These are phyloP conservation scores for Letharia lupina DNA, from an alignment of 495 filamentous ascomycete species.

Conservation along the genomic window DNA sequence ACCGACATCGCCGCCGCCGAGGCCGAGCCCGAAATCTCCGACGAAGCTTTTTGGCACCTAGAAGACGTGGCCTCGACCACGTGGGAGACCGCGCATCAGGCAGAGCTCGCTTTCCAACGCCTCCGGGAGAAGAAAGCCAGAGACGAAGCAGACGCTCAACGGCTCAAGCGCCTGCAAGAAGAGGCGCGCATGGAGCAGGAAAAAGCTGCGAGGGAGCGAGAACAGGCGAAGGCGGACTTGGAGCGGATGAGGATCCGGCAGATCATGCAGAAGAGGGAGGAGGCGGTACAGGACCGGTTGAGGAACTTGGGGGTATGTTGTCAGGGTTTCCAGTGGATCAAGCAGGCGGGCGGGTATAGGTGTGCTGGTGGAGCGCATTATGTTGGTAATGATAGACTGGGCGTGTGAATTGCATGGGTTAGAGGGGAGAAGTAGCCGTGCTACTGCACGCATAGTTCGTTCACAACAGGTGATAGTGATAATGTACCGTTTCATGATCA, in stretches of 20 bases:
- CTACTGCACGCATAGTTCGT: no score
- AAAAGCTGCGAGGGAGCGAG: constrained; percentile 28
- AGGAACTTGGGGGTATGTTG: constrained; percentile 42
- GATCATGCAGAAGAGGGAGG: constrained; percentile 33
- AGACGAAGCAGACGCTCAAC: not conserved
- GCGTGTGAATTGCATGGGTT: no score
- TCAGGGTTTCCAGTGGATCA: constrained; percentile 48
- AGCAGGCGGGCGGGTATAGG: constrained; percentile 42
- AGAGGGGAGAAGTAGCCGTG: no score
- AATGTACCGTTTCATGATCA: no score
- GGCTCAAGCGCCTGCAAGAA: constrained; percentile 27
- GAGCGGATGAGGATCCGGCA: constrained; percentile 21
- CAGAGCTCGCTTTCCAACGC: not conserved
- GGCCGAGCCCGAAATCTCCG: not conserved
- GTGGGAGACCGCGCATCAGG: not conserved
- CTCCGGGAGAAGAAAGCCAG: not conserved
- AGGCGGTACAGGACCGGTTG: constrained; percentile 37
- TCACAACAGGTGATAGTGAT: no score
- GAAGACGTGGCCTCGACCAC: no score
- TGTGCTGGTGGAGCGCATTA: constrained; percentile 47
- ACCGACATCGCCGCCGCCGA: constrained; percentile 35
- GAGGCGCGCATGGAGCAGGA: constrained; percentile 33
- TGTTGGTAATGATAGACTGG: constrained; percentile 28
- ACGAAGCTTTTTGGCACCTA: not conserved
- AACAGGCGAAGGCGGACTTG: constrained; percentile 27